Conservation (phyloP, 768 basidiomycete species). For the Cyathus striatus region DNA sequence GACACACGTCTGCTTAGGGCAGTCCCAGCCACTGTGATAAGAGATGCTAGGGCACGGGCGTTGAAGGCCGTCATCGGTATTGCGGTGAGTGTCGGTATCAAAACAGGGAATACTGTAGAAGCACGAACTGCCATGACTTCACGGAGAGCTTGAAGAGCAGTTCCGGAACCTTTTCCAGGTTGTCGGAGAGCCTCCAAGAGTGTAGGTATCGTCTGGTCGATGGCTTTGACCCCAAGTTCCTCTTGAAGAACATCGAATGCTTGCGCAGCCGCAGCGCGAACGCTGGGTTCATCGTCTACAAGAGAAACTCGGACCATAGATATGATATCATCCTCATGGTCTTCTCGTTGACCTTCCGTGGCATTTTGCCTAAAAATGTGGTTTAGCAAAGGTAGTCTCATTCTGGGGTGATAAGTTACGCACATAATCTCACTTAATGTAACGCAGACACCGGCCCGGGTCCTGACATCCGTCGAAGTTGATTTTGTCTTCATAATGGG, state of each 20-base stretch:
- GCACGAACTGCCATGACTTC: slow-evolving; percentile 98
- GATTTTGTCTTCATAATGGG: slow-evolving; percentile 68
- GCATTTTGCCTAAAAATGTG: slow-evolving; percentile 62
- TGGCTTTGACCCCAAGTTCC: slow-evolving; percentile 82
- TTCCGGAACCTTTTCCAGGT: slow-evolving; percentile 91
- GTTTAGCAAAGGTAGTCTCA: slow-evolving; percentile 6
- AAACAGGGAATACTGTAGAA: slow-evolving; percentile 91
- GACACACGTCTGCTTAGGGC: slow-evolving; percentile 83
- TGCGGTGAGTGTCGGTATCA: slow-evolving; percentile 89
- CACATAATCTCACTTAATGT: slow-evolving; percentile 88
- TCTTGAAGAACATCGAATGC: slow-evolving; percentile 93
- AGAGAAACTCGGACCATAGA: slow-evolving; percentile 77
- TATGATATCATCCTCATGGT: slow-evolving; percentile 86
- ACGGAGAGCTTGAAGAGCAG: slow-evolving; percentile 85
- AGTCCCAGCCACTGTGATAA: slow-evolving; percentile 91
- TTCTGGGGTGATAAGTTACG: slow-evolving; percentile 15
- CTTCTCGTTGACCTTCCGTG: slow-evolving; percentile 78
- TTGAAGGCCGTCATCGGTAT: slow-evolving; percentile 95
- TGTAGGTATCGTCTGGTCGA: slow-evolving; percentile 96
- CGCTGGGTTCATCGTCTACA: slow-evolving; percentile 83
- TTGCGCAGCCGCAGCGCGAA: slow-evolving; percentile 84
- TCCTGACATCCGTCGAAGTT: slow-evolving; percentile 54
- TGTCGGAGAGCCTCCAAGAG: slow-evolving; percentile 88
- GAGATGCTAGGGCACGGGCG: slow-evolving; percentile 80
- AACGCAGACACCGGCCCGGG: slow-evolving; percentile 81